phyloP scores from a whole-genome alignment of 352 stramenopile species.

The Globisporangium cederbergense region DNA sequence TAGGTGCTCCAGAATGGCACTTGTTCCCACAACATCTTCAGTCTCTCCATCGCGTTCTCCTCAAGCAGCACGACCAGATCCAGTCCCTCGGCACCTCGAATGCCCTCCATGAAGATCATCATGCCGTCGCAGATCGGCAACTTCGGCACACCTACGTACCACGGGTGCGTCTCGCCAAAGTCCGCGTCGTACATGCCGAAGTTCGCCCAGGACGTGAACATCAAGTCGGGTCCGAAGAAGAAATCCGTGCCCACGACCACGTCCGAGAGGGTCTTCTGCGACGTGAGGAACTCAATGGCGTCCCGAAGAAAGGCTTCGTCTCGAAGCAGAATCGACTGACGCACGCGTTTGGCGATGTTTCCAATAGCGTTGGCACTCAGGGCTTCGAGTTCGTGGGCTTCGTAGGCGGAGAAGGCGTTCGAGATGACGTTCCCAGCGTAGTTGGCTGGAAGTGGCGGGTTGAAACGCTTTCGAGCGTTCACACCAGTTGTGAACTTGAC shows the following conservation, averaged over 20 bases:
- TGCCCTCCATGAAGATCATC: slow-evolving; percentile 43
- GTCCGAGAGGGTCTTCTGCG: slow-evolving; percentile 27
- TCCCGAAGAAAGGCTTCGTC: slow-evolving; percentile 43
- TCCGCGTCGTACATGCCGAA: slow-evolving; percentile 64
- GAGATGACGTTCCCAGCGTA: slow-evolving; percentile 57
- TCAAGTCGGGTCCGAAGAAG: slow-evolving; percentile 45
- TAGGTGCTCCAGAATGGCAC: slow-evolving; percentile 12
- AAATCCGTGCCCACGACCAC: slow-evolving; percentile 43
- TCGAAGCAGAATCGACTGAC: slow-evolving; percentile 36
- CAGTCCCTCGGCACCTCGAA: slow-evolving; percentile 27
- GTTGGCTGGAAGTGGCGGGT: slow-evolving; percentile 36
- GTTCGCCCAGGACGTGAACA: slow-evolving; percentile 57
- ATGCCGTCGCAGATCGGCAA: slow-evolving; percentile 41
- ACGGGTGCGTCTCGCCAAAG: slow-evolving; percentile 31
- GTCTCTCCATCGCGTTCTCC: slow-evolving; percentile 28
- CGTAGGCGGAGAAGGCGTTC: slow-evolving; percentile 41
- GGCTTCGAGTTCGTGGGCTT: slow-evolving; percentile 21
- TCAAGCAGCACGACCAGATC: slow-evolving; percentile 50
- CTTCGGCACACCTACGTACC: slow-evolving; percentile 33
- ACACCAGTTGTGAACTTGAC: slow-evolving; percentile 47
- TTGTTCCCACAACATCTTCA: slow-evolving; percentile 27
- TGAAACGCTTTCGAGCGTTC: slow-evolving; percentile 42
- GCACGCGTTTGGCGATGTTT: slow-evolving; percentile 33
- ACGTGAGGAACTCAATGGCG: slow-evolving; percentile 42
- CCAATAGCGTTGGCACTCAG: slow-evolving; percentile 18